phyloP scores from a whole-genome alignment of 2,329 filamentous ascomycete species.

The Scopulariopsis brevicaulis region DNA sequence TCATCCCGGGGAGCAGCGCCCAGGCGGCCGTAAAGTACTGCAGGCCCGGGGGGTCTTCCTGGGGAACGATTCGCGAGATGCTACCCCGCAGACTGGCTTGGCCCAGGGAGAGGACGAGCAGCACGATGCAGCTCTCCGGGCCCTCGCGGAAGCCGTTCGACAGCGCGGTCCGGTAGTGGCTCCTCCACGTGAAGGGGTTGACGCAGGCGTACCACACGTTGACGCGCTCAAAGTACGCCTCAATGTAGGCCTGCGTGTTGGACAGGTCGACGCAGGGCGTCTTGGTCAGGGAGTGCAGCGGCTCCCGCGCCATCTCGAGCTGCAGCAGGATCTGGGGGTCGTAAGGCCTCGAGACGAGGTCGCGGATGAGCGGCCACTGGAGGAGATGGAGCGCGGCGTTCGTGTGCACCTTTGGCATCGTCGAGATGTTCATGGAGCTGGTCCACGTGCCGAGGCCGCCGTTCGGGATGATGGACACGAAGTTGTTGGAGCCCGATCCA shows the following conservation, averaged over 20 bases:
- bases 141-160: slow-evolving; percentile 69
- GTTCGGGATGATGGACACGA: slow-evolving; percentile 44
- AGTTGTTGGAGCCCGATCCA: slow-evolving; percentile 29
- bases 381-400: slow-evolving; percentile 69
- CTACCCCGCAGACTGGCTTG: slow-evolving; percentile 66
- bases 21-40: slow-evolving; percentile 75
- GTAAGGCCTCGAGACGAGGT: slow-evolving; percentile 65
- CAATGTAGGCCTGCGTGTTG: slow-evolving; percentile 63
- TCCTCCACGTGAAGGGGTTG: slow-evolving; percentile 70
- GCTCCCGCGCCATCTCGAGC: slow-evolving; percentile 68
- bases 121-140: slow-evolving; percentile 70
- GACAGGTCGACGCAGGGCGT: slow-evolving; percentile 59
- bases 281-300: slow-evolving; percentile 56
- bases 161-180: slow-evolving; percentile 63
- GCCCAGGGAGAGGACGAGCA: slow-evolving; percentile 67
- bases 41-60: slow-evolving; percentile 62
- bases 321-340: slow-evolving; percentile 74
- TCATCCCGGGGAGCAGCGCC: slow-evolving; percentile 64
- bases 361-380: slow-evolving; percentile 70
- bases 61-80: slow-evolving; percentile 59
- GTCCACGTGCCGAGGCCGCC: slow-evolving; percentile 65
- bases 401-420: slow-evolving; percentile 77
- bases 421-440: slow-evolving; percentile 59
- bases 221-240: slow-evolving; percentile 70
- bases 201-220: slow-evolving; percentile 83